Evolutionary conservation across 192 early-diverging fungal genomes (phyloP), one percentile per base, ranked within the genome.

Genomic region (Coemansia sp.): DNA sequence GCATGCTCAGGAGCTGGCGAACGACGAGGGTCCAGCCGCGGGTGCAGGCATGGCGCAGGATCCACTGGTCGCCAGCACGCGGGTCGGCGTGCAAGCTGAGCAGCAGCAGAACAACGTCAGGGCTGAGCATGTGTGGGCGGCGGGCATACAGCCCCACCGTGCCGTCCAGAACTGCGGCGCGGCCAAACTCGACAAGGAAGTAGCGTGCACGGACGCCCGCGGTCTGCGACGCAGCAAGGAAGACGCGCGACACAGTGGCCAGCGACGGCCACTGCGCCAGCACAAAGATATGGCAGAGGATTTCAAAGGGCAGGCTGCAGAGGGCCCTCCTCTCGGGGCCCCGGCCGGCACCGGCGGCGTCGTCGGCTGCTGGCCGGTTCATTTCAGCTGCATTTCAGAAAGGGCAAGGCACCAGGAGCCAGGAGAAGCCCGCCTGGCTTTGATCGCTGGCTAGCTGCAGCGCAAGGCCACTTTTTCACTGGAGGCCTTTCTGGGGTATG

Each of bases 251-350:
- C 29, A 67, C 59, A 1, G 31, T 26, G 10, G 54, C 59, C 13
- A 74, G 70, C 37, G 64, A 47, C 47, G 70, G 70, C 63, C 64
- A 63, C 52, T 74, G 70, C 42, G 70, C 70, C 12, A 35, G 35
- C 32, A 74, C 64, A n/a, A 74, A 74, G 7, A 74, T 54, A n/a
- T 18, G 30, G 52, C 64, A 56, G 16, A 74, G 56, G 9, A 74
- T 46, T 42, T 74, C 70, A 27, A 67, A 58, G 35, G 70, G 70
- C 59, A 74, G 59, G n/a, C n/a, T n/a, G n/a, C n/a, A n/a, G n/a
- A n/a, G n/a, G n/a, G n/a, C n/a, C 44, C 31, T 31, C 12, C 28
- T 41, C 47, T 55, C 69, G 37, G 62, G 28, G 37, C 47, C 50
- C 32, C 12, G 18, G 16, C 30, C 8, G 14, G 8, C 4, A 14